Evolutionary conservation across 495 filamentous ascomycete species (phyloP), one percentile per base, ranked within the genome.

Genomic region (Aspergillus egyptiacus): DNA sequence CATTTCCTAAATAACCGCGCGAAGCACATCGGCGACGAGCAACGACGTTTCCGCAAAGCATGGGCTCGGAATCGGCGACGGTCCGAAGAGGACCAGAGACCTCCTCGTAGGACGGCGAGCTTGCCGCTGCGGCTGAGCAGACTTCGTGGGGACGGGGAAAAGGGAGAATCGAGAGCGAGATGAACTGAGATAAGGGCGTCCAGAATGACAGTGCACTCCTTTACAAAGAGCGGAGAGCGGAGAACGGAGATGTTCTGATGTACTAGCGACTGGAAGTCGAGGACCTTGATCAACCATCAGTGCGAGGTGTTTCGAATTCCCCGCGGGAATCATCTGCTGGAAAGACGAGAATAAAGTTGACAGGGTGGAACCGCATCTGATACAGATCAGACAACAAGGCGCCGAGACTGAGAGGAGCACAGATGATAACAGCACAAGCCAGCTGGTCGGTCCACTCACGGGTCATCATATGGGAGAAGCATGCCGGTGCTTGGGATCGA

Each of bases 1-100:
- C 54, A 52, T 7, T 72, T 72, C 36, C 44, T 69, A 28, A 56
- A 61, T 25, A 54, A 62, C 41, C 67, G 69, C 7, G 58, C 59
- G 22, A 66, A 60, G 42, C 69, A 72, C 48, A 64, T 65, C 23
- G 57, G 63, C 8, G 67, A 72, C 6, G 69, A 72, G 44, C 65
- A 62, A 19, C 42, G 52, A n/a, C 64, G 66, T 46, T 72, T 72
- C 41, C 67, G 69, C 35, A 70, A 68, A 47, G 60, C 61, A 11
- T 72, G 64, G 22, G n/a, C 32, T 17, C 52, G 23, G 14, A 15
- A 18, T 4, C 34, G 19, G 5, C 9, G 34, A 1, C 34, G 22
- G 17, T 7, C 49, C 37, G 37, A 7, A 34, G 32, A 34, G 22
- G 42, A 18, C n/a, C 45, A 24, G 30, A 46, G 15, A 23, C 32